Conservation (phyloP, 352 stramenopile species). For the Pythium coloratum region DNA sequence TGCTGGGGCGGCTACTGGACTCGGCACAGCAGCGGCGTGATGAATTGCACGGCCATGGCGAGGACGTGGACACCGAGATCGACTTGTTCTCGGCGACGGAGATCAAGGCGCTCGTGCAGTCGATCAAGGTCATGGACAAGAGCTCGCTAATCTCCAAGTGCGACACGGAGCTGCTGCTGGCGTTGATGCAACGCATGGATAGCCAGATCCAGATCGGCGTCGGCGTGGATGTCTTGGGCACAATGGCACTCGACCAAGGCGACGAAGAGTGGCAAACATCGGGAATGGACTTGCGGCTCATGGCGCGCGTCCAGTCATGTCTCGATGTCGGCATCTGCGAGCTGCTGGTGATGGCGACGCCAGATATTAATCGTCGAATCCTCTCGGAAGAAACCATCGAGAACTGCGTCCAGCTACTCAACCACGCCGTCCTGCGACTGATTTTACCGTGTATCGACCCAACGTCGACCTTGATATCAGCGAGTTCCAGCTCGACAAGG, state of each 20-base stretch:
- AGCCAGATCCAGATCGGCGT: conserved; percentile 48
- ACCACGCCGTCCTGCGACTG: conserved; percentile 52
- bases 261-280: conserved; percentile 38
- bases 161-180: conserved; percentile 52
- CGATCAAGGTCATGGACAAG: conserved; percentile 71
- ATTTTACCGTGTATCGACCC: conserved; percentile 75
- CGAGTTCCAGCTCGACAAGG: conserved; percentile 1
- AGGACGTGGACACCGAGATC: conserved; percentile 29
- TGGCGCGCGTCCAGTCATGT: conserved; percentile 38
- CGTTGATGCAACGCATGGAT: conserved; percentile 56
- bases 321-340: conserved; percentile 75
- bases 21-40: conserved; percentile 34
- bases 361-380: conserved; percentile 63
- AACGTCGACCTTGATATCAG: conserved; percentile 35
- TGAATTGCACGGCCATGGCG: conserved; percentile 26
- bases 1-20: conserved; percentile 45
- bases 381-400: conserved; percentile 85
- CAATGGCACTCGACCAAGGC: conserved; percentile 31
- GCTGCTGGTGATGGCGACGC: conserved; percentile 70
- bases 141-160: conserved; percentile 57
- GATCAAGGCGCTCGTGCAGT: conserved; percentile 64
- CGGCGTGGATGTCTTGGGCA: conserved; percentile 31
- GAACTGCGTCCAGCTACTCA: conserved; percentile 71
- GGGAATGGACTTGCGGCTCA: conserved; percentile 37
- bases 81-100: conserved; percentile 53